A percentile compares a stretch with the other conserved stretches of the same genome.
These are phyloP conservation scores for Pseudozyma sp. DNA, from an alignment of 1,284 basidiomycete species.

Conservation along the genomic window DNA sequence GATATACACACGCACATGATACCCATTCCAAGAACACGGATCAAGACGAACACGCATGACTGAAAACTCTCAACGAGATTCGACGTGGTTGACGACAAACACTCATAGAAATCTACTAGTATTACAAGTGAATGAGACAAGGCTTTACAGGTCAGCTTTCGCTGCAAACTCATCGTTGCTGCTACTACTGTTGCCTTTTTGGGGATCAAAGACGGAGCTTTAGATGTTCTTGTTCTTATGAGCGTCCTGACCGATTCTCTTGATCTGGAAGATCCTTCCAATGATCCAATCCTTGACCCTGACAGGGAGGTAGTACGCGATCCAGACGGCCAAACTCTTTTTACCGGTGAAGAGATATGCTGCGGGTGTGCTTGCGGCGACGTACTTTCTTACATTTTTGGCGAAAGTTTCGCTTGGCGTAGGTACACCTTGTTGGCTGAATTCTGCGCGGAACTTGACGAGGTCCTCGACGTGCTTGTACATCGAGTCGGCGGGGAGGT, in stretches of 20 bases:
- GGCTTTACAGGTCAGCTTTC: too few relatives aligned
- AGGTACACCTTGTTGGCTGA: conserved; percentile 51
- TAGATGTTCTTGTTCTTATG: conserved; percentile 47
- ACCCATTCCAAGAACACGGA: too few relatives aligned
- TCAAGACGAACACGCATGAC: too few relatives aligned
- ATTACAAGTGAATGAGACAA: too few relatives aligned
- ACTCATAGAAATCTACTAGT: too few relatives aligned
- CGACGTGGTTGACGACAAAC: too few relatives aligned
- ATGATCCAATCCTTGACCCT: conserved; percentile 49
- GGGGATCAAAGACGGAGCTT: background rate
- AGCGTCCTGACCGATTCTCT: conserved; percentile 30
- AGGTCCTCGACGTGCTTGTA: conserved; percentile 57
- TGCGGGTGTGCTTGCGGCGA: conserved; percentile 21
- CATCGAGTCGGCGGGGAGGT: conserved; percentile 33
- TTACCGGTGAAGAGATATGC: conserved; percentile 57
- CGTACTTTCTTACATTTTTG: conserved; percentile 29
- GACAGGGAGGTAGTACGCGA: conserved; percentile 52
- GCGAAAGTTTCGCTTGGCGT: conserved; percentile 56
- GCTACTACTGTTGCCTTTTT: background rate
- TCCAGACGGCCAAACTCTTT: conserved; percentile 39
- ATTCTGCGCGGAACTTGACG: conserved; percentile 54
- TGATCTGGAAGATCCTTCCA: conserved; percentile 41
- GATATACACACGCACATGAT: conserved; percentile 3
- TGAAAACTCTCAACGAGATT: too few relatives aligned
- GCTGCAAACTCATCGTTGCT: background rate